Base-by-base conservation (phyloP, 352 stramenopile species). In the Globisporangium nunn region DNA sequence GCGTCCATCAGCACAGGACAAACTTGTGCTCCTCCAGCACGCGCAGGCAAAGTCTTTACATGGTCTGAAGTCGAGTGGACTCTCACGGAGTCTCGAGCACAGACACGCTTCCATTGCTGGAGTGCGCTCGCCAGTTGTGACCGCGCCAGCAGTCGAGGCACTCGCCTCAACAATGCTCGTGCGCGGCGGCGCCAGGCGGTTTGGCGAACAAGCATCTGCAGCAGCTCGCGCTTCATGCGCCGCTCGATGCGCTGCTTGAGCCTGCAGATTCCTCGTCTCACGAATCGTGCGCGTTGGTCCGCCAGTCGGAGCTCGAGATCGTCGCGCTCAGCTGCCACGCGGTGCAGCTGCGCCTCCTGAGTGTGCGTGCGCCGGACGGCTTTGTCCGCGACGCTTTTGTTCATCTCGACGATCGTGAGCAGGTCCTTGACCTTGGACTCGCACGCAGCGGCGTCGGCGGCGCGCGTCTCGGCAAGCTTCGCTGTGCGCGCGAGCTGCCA, bases 381-480 rank as follows among this genome's bases (percentile, higher is more conserved):
- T 43, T 67, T 63, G 58, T 82, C 64, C 0, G 74, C 71, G 5
- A 79, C 72, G 31, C 57, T 68, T 55, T 81, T 82, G 59, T 87
- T 87, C 64, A 87, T 65, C 59, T 81, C 71, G 51, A 87, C 64
- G 71, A 87, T 85, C 43, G 72, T 81, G 58, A 87, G 63, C 53
- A 87, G 57, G 51, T 87, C 77, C 50, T 81, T 82, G 33, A 84
- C 64, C 46, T 82, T 80, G 47, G 70, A 64, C 45, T 85, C 66
- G 48, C 63, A 71, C 7, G 63, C 71, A 41, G 59, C 50, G 0
- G 76, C 59, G 10, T 77, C 61, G 0, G 77, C 68, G 0, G 66
- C 62, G 35, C 54, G 71, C 6, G 45, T 54, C 29, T 87, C 77
- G 6, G 70, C 74, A 15, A 64, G 59, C 49, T 78, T 71, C 1